phyloP scores from a whole-genome alignment of 225 moss, liverwort and hornwort genomes.

The Bryoerythrophyllum caledonicum region DNA sequence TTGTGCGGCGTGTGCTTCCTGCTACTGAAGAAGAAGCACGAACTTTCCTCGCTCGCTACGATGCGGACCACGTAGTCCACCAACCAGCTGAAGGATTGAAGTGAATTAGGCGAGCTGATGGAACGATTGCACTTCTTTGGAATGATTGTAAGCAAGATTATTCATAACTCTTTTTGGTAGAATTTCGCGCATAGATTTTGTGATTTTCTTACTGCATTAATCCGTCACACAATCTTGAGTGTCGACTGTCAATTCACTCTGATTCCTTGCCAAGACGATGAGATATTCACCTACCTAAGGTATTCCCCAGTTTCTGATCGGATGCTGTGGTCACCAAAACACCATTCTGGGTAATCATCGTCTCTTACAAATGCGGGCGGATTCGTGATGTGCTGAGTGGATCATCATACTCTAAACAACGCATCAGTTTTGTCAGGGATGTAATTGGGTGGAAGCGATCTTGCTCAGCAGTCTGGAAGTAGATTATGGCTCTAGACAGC shows the following conservation, averaged over 20 bases:
- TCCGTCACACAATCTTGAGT: neutral
- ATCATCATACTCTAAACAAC: neutral
- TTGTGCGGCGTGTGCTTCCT: conserved; percentile 77
- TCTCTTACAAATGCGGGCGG: neutral
- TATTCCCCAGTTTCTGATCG: neutral
- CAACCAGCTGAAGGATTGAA: conserved; percentile 12
- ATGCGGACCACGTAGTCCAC: conserved; percentile 71
- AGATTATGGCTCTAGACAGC: too few species aligned
- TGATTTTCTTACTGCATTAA: neutral
- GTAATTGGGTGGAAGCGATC: too few species aligned
- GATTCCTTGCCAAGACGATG: neutral
- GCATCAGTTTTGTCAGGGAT: too few species aligned
- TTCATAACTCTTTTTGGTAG: neutral
- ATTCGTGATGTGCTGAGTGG: neutral
- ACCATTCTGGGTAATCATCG: neutral
- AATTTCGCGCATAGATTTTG: neutral
- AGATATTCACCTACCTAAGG: too few species aligned
- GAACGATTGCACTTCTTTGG: neutral
- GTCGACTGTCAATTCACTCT: neutral
- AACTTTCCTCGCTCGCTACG: conserved; percentile 63
- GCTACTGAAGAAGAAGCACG: conserved; percentile 90
- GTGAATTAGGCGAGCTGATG: neutral
- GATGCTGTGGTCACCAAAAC: neutral
- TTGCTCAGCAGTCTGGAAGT: too few species aligned
- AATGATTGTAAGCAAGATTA: neutral